Evolutionary conservation across 768 basidiomycete species (phyloP).

Genomic region (Lentinula lateritia): DNA sequence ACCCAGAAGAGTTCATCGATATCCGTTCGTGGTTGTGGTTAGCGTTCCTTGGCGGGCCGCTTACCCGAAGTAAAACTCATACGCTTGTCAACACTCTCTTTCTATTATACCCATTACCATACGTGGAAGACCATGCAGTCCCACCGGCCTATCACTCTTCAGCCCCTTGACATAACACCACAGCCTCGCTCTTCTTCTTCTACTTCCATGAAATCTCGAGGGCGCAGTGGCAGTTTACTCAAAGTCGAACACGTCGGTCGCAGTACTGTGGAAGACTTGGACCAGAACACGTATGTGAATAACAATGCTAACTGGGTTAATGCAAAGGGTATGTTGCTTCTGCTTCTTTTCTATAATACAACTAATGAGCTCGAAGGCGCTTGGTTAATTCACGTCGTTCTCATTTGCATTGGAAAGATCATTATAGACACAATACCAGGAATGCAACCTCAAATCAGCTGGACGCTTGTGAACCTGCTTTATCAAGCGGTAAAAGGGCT

Average conservation of each 20-base stretch:
- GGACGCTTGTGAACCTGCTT: constrained; percentile 88
- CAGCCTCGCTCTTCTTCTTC: constrained; percentile 15
- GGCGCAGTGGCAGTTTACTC: constrained; percentile 71
- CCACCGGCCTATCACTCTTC: constrained; percentile 47
- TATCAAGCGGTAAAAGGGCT: constrained; percentile 75
- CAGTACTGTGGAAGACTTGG: constrained; percentile 68
- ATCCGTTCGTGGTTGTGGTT: too few species aligned
- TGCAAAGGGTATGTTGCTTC: constrained; percentile 62
- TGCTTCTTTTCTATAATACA: background rate
- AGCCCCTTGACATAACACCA: constrained; percentile 33
- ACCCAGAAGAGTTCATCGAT: background rate
- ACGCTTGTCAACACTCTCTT: background rate
- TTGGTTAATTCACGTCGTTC: constrained; percentile 95
- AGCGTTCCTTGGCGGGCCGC: background rate
- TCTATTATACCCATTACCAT: background rate
- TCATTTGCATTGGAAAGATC: constrained; percentile 87
- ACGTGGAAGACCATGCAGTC: constrained; percentile 7
- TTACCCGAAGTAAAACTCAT: background rate
- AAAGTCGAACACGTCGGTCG: constrained; percentile 82
- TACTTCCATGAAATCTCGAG: constrained; percentile 35
- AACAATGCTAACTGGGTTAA: constrained; percentile 94
- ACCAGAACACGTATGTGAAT: constrained; percentile 77
- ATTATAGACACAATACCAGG: constrained; percentile 92
- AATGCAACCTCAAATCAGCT: constrained; percentile 90
- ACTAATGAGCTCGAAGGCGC: constrained; percentile 54